A percentile compares a stretch with the other conserved stretches of the same genome.
Conservation (phyloP, 495 filamentous ascomycete species). For the Tuber melanosporum region DNA sequence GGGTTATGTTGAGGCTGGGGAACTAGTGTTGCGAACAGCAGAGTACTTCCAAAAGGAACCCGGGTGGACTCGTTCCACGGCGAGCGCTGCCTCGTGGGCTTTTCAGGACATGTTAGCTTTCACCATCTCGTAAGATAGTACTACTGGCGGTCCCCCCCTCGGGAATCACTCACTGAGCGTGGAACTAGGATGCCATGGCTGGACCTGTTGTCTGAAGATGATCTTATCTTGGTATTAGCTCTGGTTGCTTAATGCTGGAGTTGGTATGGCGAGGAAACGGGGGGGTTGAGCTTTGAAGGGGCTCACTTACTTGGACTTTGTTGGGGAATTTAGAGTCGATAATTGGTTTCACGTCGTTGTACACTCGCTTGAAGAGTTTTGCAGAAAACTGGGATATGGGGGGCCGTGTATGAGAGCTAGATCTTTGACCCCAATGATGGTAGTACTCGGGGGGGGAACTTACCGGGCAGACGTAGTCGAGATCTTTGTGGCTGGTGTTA, state of each 20-base stretch:
- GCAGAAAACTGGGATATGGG: constrained; percentile 36
- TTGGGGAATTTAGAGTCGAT: constrained; percentile 23
- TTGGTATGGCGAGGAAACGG: constrained; percentile 82
- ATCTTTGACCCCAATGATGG: neutral
- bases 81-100: constrained; percentile 77
- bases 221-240: constrained; percentile 31
- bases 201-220: constrained; percentile 83
- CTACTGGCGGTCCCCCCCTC: neutral
- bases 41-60: constrained; percentile 72
- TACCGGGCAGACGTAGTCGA: constrained; percentile 37
- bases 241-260: constrained; percentile 59
- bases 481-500: constrained; percentile 18
- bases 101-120: neutral
- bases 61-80: constrained; percentile 61
- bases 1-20: neutral
- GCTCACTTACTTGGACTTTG: constrained; percentile 23
- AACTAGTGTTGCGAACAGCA: constrained; percentile 37
- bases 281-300: neutral
- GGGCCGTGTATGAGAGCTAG: neutral
- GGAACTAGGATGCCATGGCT: constrained; percentile 91
- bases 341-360: constrained; percentile 25
- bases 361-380: constrained; percentile 43
- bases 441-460: neutral
- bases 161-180: constrained; percentile 51
- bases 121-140: neutral